Percentiles rank a stretch among this genome's conserved stretches.
Conservation (phyloP, 208 protist genomes). For the Wallacemonas collosoma region DNA sequence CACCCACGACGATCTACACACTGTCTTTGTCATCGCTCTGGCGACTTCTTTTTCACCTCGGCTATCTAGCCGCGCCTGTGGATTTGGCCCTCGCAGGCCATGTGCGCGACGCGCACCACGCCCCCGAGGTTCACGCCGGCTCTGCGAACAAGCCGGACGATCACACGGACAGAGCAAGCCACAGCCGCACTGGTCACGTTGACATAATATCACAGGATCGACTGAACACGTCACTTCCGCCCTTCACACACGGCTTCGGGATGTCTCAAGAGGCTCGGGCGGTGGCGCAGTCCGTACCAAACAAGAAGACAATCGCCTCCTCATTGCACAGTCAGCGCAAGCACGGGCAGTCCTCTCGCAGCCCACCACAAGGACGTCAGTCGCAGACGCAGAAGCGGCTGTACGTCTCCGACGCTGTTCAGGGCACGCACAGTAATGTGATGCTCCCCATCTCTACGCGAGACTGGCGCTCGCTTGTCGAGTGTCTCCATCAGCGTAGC, state of each 20-base stretch:
- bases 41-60: slow-evolving; percentile 39
- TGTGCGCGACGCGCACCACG: background rate
- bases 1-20: slow-evolving; percentile 17
- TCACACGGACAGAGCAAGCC: no score
- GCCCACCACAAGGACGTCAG: no score
- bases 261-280: slow-evolving; percentile 2
- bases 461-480: slow-evolving; percentile 52
- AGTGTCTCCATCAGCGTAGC: slow-evolving; percentile 41
- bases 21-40: slow-evolving; percentile 38
- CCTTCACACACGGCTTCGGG: slow-evolving; percentile 4
- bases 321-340: background rate
- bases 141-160: no score
- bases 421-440: background rate
- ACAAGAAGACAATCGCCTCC: background rate
- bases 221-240: slow-evolving; percentile 2
- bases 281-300: background rate
- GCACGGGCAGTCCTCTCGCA: no score
- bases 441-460: slow-evolving; percentile 28
- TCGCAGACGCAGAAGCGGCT: no score
- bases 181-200: no score
- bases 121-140: no score
- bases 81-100: background rate
- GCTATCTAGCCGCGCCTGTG: slow-evolving; percentile 23
- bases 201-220: background rate
- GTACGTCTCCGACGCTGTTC: background rate